phyloP scores from a whole-genome alignment of 2,329 filamentous ascomycete species.

The Graphilbum fragrans region DNA sequence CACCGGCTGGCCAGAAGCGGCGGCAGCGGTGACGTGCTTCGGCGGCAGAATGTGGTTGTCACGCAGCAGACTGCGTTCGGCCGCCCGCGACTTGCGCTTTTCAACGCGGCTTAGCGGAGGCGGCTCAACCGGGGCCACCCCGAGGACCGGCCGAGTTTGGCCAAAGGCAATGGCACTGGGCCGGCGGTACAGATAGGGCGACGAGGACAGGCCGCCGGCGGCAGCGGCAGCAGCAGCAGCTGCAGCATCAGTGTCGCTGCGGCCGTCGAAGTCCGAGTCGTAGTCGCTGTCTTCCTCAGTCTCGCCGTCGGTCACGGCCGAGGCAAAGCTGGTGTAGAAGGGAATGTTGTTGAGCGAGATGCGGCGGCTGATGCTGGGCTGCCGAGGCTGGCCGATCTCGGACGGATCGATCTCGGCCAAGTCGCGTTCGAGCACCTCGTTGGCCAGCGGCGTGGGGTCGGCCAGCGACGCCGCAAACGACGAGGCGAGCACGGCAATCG shows the following conservation, averaged over 20 bases:
- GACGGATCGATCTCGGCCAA: conserved; percentile 52
- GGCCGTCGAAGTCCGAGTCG: conserved; percentile 18
- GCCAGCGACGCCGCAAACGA: conserved; percentile 21
- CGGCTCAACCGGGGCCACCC: conserved; percentile 38
- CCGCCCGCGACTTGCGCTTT: conserved; percentile 41
- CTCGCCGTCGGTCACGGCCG: conserved; percentile 13
- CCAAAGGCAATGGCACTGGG: conserved; percentile 67
- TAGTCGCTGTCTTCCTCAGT: conserved; percentile 5
- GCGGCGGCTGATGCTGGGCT: background rate
- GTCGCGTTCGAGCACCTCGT: conserved; percentile 53
- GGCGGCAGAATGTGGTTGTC: conserved; percentile 56
- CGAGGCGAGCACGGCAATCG: conserved; percentile 4
- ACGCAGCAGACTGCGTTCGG: conserved; percentile 47
- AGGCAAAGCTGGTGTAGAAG: background rate
- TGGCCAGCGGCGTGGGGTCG: conserved; percentile 52
- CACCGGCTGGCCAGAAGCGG: conserved; percentile 1
- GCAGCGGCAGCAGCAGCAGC: too few relatives aligned
- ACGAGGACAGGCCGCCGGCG: conserved; percentile 17
- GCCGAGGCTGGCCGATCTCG: conserved; percentile 20
- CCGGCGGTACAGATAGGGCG: conserved; percentile 55
- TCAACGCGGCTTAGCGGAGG: conserved; percentile 41
- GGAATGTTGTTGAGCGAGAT: background rate
- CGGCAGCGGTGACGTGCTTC: conserved; percentile 28
- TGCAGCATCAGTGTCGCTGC: conserved; percentile 22
- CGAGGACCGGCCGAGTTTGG: conserved; percentile 56